Base-by-base conservation (phyloP, 208 protist species). In the Wallacemonas collosoma region DNA sequence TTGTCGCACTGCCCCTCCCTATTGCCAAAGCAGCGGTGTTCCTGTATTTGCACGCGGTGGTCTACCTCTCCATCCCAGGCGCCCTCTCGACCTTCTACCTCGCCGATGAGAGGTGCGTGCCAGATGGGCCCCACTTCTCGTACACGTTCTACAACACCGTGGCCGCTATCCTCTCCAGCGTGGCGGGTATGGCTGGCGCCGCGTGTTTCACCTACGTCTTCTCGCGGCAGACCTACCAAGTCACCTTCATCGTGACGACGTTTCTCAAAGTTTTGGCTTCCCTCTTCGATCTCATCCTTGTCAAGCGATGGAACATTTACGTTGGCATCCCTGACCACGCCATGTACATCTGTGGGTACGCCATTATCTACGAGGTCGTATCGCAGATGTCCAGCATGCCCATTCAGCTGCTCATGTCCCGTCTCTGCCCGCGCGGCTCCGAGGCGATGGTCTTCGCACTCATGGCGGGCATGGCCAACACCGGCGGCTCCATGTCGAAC, bases 371-470 rank as follows among this genome's bases (percentile, higher is more conserved):
- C 40, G 66, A 82, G 60, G 71, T 82, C 51, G 66, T 72, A 54
- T 50, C 61, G 48, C 72, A 79, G 71, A 56, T 90, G 38, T 74
- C 75, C 41, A 87, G 53, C 45, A 90, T 90, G 85, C 85, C 85
- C 8, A 72, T 64, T 43, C 68, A 93, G 11, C 71, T 97, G 53
- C 79, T 97, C 39, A 91, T 92, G 70, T 88, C 88, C 7, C 89
- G 88, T 44, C 76, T 97, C 15, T 94, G 89, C 63, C 91, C 93
- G 14, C 81, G 84, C 35, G 89, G 88, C 1, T 81, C 88, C 44
- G 93, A 97, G 76, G 73, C 77, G 38, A 95, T 92, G 74, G 83
- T 93, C 54, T 90, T 88, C 39, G 87, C 93, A 8, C 75, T 95
- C 11, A 75, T 97, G 14, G 90, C 82, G 2, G 89, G 89, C 15